Percentiles rank a stretch among this genome's conserved stretches.
These are phyloP conservation scores for Catenaria anguillulae DNA, from an alignment of 371 early-diverging fungal genomes.

Conservation along the genomic window DNA sequence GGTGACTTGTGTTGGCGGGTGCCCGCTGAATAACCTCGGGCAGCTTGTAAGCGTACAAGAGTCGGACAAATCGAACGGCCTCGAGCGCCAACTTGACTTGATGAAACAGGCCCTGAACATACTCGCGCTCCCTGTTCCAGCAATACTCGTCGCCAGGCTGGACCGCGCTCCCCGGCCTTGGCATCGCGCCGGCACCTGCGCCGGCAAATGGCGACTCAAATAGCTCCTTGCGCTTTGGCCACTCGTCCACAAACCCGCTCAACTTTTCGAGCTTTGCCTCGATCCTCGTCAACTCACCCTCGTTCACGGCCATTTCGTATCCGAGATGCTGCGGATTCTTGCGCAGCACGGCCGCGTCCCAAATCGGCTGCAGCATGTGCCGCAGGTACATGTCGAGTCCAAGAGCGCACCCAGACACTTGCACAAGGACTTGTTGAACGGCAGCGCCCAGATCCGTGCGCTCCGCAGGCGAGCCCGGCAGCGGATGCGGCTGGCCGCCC, in stretches of 20 bases:
- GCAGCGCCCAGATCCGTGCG: background rate
- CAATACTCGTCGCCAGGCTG: background rate
- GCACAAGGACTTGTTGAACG: background rate
- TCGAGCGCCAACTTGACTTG: background rate
- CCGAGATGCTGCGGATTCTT: background rate
- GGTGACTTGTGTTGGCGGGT: background rate
- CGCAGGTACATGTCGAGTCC: slow-evolving; percentile 3
- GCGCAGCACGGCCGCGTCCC: background rate
- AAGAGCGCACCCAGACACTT: background rate
- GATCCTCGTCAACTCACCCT: background rate
- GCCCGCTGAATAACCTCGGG: background rate
- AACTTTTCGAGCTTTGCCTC: background rate
- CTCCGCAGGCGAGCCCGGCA: background rate
- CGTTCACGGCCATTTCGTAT: background rate
- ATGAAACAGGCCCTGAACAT: background rate
- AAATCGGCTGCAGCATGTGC: background rate
- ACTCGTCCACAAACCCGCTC: background rate
- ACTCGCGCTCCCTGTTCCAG: background rate
- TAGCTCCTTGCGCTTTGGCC: background rate
- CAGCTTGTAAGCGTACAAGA: background rate
- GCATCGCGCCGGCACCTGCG: background rate
- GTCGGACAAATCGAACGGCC: background rate
- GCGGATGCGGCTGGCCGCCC: background rate
- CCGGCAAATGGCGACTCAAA: background rate
- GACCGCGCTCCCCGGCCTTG: background rate